Conservation (phyloP, 768 basidiomycete genomes). For the Termitomyces titanicus region DNA sequence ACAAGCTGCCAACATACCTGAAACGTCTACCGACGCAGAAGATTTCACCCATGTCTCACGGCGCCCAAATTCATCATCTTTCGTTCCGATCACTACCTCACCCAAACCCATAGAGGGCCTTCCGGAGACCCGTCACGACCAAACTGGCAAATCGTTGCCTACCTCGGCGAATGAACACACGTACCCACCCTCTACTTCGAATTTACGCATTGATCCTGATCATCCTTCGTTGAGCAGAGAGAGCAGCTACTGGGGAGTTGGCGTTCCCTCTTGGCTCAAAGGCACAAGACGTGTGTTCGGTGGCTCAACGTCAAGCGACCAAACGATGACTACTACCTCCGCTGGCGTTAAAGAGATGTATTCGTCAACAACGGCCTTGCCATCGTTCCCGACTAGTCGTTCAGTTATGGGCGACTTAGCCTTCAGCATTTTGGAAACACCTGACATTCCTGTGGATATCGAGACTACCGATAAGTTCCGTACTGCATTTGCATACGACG, state of each 20-base stretch:
- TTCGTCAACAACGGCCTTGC: slow-evolving; percentile 35
- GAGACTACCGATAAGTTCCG: slow-evolving; percentile 76
- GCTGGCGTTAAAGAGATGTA: slow-evolving; percentile 59
- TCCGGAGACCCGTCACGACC: slow-evolving; percentile 9
- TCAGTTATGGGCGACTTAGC: slow-evolving; percentile 55
- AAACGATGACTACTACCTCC: slow-evolving; percentile 22
- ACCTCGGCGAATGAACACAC: slow-evolving; percentile 51
- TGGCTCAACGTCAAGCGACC: slow-evolving; percentile 23
- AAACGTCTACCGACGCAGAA: slow-evolving; percentile 39
- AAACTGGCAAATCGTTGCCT: slow-evolving; percentile 15
- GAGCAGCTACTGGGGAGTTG: slow-evolving; percentile 56
- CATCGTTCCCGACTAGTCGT: slow-evolving; percentile 28
- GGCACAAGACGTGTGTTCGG: slow-evolving; percentile 40
- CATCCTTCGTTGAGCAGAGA: slow-evolving; percentile 46
- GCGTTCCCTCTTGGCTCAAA: slow-evolving; percentile 72
- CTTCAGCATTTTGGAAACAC: slow-evolving; percentile 80
- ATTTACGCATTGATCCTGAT: slow-evolving; percentile 45
- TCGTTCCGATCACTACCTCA: slow-evolving; percentile 58
- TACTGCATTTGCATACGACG: slow-evolving; percentile 79
- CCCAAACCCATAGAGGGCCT: slow-evolving; percentile 20
- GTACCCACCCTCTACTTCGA: slow-evolving; percentile 72
- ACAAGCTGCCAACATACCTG: slow-evolving; percentile 20
- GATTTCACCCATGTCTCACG: slow-evolving; percentile 73
- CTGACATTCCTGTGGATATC: slow-evolving; percentile 55
- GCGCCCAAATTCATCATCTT: slow-evolving; percentile 48